phyloP scores from a whole-genome alignment of 2,329 filamentous ascomycete genomes.

The Cytospora mali region DNA sequence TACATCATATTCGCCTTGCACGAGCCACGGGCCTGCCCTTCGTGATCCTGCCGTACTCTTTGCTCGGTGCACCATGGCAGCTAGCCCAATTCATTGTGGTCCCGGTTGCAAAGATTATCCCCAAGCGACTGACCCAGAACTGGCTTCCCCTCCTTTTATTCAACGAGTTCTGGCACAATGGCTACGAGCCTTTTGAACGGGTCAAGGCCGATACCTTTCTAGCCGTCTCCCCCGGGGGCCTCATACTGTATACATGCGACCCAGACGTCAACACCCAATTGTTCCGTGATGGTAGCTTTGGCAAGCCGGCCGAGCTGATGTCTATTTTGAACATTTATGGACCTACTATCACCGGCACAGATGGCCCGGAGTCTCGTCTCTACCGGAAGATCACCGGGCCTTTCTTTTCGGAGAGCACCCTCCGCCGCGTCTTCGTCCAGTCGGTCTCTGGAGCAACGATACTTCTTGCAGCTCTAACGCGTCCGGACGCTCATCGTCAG shows the following conservation, averaged over 20 bases:
- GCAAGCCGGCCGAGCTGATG: conserved; percentile 4
- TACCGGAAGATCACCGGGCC: conserved; percentile 6
- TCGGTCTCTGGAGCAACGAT: conserved; percentile 7
- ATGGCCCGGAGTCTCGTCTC: conserved; percentile 5
- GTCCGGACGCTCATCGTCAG: background rate
- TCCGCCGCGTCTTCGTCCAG: conserved; percentile 4
- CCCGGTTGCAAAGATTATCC: conserved; percentile 1
- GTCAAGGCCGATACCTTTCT: conserved; percentile 7
- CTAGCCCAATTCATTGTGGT: conserved; percentile 3
- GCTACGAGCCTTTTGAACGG: conserved; percentile 4
- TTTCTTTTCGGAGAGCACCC: conserved; percentile 4
- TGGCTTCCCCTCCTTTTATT: conserved; percentile 5
- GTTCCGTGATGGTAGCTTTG: conserved; percentile 6
- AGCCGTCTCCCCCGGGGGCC: conserved; percentile 3
- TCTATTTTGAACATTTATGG: conserved; percentile 8
- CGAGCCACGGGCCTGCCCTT: background rate
- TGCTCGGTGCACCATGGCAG: conserved; percentile 7
- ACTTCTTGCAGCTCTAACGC: conserved; percentile 3
- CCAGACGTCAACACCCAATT: background rate
- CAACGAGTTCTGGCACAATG: conserved; percentile 7
- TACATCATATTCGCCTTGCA: conserved; percentile 5
- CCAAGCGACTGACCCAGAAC: background rate
- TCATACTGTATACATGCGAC: conserved; percentile 4
- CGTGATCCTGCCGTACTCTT: conserved; percentile 8
- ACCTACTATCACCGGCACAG: conserved; percentile 5